phyloP scores from a whole-genome alignment of 2,329 filamentous ascomycete species.

The Sporothrix euskadiensis region DNA sequence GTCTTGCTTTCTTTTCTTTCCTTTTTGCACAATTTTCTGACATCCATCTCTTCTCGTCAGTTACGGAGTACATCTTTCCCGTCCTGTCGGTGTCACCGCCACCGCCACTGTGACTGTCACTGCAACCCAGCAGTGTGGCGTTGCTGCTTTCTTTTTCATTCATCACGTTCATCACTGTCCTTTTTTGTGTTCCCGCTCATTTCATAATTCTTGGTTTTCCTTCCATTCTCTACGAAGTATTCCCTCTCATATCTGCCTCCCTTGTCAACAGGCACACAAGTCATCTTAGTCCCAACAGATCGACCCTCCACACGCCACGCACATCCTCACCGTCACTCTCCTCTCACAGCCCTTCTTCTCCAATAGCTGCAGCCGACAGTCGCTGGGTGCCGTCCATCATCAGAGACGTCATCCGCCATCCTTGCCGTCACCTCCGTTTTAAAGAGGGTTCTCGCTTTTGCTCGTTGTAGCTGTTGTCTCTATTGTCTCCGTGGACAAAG shows the following conservation, averaged over 20 bases:
- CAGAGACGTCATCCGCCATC: not conserved
- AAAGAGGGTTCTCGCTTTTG: not conserved
- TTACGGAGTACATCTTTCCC: not conserved
- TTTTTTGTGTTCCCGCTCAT: not conserved
- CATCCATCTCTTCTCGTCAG: not conserved
- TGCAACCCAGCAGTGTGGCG: slow-evolving; percentile 6
- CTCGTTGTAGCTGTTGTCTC: not conserved
- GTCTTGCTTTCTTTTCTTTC: slow-evolving; percentile 7
- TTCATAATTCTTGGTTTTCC: not conserved
- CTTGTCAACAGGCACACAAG: not conserved
- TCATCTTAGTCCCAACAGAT: not conserved
- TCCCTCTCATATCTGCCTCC: not conserved
- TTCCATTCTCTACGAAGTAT: no score
- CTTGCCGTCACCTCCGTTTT: not conserved
- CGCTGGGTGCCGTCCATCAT: not conserved
- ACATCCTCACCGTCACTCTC: not conserved
- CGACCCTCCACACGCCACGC: not conserved
- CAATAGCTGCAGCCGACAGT: not conserved
- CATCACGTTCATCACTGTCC: not conserved
- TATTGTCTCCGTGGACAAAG: not conserved
- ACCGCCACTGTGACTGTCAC: not conserved
- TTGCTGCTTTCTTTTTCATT: slow-evolving; percentile 7
- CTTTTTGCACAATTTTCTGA: not conserved
- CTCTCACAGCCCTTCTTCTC: not conserved
- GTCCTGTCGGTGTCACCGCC: not conserved